phyloP scores from a whole-genome alignment of 805 yeast species.

The Jamesozyma gamospora region DNA sequence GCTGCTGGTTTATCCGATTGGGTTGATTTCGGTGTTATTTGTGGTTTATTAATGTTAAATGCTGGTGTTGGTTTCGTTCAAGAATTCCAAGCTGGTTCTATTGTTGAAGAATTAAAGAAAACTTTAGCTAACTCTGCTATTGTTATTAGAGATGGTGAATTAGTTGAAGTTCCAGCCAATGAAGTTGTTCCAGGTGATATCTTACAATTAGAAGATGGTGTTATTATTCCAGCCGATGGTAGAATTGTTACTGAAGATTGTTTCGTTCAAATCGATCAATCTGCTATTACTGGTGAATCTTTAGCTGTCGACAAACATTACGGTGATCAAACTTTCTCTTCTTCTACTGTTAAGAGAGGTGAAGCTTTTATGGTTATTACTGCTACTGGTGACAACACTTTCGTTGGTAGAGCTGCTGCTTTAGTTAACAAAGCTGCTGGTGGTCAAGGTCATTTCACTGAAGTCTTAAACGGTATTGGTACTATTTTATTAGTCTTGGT shows the following conservation, averaged over 20 bases:
- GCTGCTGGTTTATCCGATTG: slow-evolving; percentile 97
- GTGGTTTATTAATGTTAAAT: slow-evolving; percentile 75
- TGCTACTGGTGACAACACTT: slow-evolving; percentile 91
- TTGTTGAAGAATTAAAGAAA: slow-evolving; percentile 92
- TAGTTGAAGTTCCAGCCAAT: slow-evolving; percentile 65
- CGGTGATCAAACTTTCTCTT: slow-evolving; percentile 83
- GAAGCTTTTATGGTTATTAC: slow-evolving; percentile 89
- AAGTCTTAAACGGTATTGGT: slow-evolving; percentile 96
- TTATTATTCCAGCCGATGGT: slow-evolving; percentile 89
- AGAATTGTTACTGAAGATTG: slow-evolving; percentile 77
- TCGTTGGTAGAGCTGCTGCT: slow-evolving; percentile 96
- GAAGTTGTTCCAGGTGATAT: slow-evolving; percentile 95
- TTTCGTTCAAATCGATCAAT: slow-evolving; percentile 87
- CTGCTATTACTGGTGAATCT: slow-evolving; percentile 96
- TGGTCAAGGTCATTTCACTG: slow-evolving; percentile 94
- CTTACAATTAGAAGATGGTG: slow-evolving; percentile 85
- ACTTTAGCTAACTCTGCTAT: slow-evolving; percentile 85
- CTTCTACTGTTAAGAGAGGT: slow-evolving; percentile 93
- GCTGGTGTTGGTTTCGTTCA: slow-evolving; percentile 94
- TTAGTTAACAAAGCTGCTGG: slow-evolving; percentile 88
- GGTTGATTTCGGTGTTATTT: slow-evolving; percentile 98
- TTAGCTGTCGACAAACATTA: slow-evolving; percentile 85
- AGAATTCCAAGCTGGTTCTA: slow-evolving; percentile 97
- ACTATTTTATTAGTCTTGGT: slow-evolving; percentile 82
- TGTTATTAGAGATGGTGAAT: slow-evolving; percentile 73